Evolutionary conservation across 176 grass and related monocot genomes (phyloP).

Genomic region (Thalia dealbata): DNA sequence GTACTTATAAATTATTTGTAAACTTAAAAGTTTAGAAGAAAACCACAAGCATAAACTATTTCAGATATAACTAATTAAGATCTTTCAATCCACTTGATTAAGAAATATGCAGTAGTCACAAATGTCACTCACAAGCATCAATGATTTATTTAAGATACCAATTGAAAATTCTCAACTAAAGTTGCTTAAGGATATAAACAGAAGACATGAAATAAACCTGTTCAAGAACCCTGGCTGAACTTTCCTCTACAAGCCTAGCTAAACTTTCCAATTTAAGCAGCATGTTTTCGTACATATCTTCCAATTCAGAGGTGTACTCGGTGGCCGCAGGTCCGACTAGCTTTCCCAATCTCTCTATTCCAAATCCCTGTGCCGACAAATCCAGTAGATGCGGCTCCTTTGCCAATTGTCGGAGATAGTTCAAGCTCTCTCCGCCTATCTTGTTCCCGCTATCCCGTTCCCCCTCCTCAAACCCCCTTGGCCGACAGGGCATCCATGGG

Average conservation of each 20-base stretch:
- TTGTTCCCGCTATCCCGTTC: background rate
- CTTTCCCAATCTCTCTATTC: conserved; percentile 24
- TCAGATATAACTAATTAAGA: background rate
- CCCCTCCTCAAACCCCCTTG: background rate
- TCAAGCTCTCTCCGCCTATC: background rate
- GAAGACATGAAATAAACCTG: conserved; percentile 24
- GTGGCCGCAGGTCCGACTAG: conserved; percentile 12
- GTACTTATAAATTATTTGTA: too few relatives aligned
- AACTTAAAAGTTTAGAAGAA: background rate
- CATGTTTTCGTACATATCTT: conserved; percentile 51
- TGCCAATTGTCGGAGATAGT: background rate
- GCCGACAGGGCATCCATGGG: conserved; percentile 21
- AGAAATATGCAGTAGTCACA: background rate
- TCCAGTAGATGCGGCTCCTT: conserved; percentile 35
- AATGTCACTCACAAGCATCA: background rate
- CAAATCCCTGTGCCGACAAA: conserved; percentile 31
- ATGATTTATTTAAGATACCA: background rate
- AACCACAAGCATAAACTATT: background rate
- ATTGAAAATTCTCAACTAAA: background rate
- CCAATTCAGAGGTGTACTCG: conserved; percentile 25
- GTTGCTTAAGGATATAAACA: background rate
- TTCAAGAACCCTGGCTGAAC: conserved; percentile 36
- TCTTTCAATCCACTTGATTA: background rate
- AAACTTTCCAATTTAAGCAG: conserved; percentile 47
- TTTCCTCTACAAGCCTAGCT: conserved; percentile 49